Conservation (phyloP, 2,329 filamentous ascomycete species). For the Triangularia setosa region DNA sequence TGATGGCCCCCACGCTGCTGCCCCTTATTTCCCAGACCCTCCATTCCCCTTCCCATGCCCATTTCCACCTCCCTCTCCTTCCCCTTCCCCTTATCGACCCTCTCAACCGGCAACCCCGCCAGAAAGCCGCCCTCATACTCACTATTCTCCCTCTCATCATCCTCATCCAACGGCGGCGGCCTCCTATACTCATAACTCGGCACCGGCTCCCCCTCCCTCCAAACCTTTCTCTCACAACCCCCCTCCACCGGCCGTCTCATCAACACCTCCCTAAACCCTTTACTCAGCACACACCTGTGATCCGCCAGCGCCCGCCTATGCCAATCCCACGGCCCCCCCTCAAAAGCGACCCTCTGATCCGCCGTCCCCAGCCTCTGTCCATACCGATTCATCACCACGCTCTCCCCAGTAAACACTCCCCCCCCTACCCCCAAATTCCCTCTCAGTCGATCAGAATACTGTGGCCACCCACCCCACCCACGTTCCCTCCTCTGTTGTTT, state of each 20-base stretch:
- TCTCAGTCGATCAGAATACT: neutral
- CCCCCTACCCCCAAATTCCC: neutral
- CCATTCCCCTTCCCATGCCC: neutral
- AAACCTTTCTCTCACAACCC: slow-evolving; percentile 3
- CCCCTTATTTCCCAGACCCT: neutral
- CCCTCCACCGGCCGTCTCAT: neutral
- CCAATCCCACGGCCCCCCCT: slow-evolving; percentile 23
- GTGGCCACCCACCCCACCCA: slow-evolving; percentile 9
- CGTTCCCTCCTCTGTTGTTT: neutral
- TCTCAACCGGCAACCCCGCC: slow-evolving; percentile 12
- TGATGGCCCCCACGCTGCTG: neutral
- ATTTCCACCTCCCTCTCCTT: neutral
- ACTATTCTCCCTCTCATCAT: slow-evolving; percentile 10
- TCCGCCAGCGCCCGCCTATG: slow-evolving; percentile 21
- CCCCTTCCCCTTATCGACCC: slow-evolving; percentile 12
- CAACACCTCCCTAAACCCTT: slow-evolving; percentile 14
- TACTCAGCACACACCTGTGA: slow-evolving; percentile 12
- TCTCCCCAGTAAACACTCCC: slow-evolving; percentile 10
- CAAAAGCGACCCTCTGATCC: slow-evolving; percentile 21
- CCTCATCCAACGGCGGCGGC: slow-evolving; percentile 16
- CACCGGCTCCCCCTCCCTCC: slow-evolving; percentile 19
- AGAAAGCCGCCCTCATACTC: slow-evolving; percentile 20
- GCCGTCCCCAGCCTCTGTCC: slow-evolving; percentile 24
- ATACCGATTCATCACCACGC: slow-evolving; percentile 24
- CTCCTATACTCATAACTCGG: slow-evolving; percentile 18